A percentile compares a stretch with the other conserved stretches of the same genome.
These are phyloP conservation scores for Elymus sibiricus DNA, from an alignment of 176 grass and related monocot genomes.

Conservation along the genomic window DNA sequence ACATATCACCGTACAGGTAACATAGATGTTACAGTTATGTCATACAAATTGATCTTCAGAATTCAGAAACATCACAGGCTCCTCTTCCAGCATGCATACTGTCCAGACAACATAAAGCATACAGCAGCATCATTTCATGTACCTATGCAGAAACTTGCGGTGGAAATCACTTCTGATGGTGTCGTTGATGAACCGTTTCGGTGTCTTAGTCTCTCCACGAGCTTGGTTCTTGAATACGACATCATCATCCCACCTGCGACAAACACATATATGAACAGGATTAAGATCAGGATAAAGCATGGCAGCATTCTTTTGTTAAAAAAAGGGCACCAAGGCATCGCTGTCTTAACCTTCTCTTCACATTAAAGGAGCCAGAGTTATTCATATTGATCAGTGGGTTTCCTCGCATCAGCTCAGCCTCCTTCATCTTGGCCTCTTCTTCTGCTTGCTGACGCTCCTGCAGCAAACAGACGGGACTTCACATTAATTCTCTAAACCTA, in stretches of 20 bases:
- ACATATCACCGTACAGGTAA: not conserved
- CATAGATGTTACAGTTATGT: conserved; percentile 11
- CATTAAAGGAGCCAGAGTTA: conserved; percentile 73
- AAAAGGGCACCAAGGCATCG: not conserved
- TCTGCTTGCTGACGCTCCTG: conserved; percentile 76
- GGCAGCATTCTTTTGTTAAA: not conserved
- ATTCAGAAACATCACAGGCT: conserved; percentile 10
- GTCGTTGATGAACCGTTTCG: conserved; percentile 93
- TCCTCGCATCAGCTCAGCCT: conserved; percentile 85
- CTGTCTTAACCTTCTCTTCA: conserved; percentile 72
- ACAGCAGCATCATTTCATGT: conserved; percentile 75
- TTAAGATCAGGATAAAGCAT: not conserved
- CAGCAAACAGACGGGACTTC: not conserved
- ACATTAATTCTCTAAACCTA: not conserved
- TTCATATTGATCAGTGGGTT: conserved; percentile 89
- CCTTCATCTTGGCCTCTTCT: conserved; percentile 88
- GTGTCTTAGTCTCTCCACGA: conserved; percentile 79
- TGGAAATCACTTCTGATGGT: conserved; percentile 97
- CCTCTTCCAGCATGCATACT: not conserved
- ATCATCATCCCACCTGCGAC: conserved; percentile 82
- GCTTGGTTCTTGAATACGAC: conserved; percentile 94
- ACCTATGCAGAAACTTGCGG: conserved; percentile 92
- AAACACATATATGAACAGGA: conserved; percentile 5
- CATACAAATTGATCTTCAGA: conserved; percentile 6
- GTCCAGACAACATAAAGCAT: not conserved